Base-by-base conservation (phyloP, 2,329 filamentous ascomycete genomes). In the Neophaeococcomyces aloes region DNA sequence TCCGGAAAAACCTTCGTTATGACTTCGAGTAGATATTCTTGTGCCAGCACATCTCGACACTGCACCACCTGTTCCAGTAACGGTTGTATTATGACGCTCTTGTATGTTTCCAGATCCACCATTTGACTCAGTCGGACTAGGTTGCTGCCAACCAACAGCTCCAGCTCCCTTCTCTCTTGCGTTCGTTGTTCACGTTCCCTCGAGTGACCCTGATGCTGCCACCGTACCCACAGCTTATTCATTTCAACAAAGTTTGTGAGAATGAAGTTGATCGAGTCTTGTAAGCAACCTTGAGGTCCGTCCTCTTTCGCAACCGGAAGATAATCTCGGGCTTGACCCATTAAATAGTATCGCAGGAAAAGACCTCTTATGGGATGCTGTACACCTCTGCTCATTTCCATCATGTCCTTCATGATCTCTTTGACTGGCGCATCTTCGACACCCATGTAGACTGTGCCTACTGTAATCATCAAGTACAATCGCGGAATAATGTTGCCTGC, bases 351-450 rank as follows among this genome's bases (percentile, higher is more conserved):
- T 60, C 91, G 81, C 57, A 98, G 68, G 62, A 98, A 98, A 44
- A 98, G 72, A 14, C 91, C 91, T 46, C 91, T 85, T 50, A 95
- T 88, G 13, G 91, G 91, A 65, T 98, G 91, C 60, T 98, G 91
- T 17, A 98, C 88, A 45, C 91, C 91, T 51, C 91, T 78, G 66
- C 87, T 96, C 91, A 98, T 98, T 66, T 98, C 91, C 91, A 98
- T 98, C 91, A 98, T 98, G 65, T 98, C 91, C 68, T 98, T 98
- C 91, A 98, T 98, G 50, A 98, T 86, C 70, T 98, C 91, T 68
- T 98, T 98, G 55, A 98, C 91, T 1, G 91, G 91, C 46, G 93
- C 91, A 73, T 96, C 91, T 58, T 91, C 84, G 59, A 98, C 93
- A 19, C 86, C 82, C 91, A 98, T 98, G 71, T 98, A 98, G 38